Conservation (phyloP, 1,284 basidiomycete genomes). For the Salmacisia buchloeana region DNA sequence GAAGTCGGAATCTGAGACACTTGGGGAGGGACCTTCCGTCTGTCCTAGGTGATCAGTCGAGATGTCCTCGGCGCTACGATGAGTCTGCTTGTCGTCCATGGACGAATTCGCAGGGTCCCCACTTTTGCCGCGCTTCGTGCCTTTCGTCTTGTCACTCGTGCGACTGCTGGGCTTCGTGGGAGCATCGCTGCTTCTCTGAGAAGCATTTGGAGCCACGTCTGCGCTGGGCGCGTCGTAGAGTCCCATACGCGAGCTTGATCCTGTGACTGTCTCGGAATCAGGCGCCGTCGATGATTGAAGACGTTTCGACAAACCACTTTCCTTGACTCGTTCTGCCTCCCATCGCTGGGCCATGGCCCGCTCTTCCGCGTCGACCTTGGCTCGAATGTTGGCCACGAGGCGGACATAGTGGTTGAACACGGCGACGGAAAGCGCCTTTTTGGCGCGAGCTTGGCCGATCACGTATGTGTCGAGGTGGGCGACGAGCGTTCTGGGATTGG, state of each 20-base stretch:
- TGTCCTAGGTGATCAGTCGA: neutral
- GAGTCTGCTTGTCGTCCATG: neutral
- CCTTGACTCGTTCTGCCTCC: constrained; percentile 9
- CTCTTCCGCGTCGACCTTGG: constrained; percentile 9
- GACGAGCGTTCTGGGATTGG: constrained; percentile 60
- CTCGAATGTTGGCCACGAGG: constrained; percentile 14
- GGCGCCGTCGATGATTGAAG: neutral
- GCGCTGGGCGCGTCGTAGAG: no score
- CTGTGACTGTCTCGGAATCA: no score
- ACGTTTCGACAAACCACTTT: neutral
- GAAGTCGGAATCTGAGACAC: neutral
- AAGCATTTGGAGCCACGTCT: no score
- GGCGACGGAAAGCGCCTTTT: constrained; percentile 84
- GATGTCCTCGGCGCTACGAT: neutral
- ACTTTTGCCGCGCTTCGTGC: neutral
- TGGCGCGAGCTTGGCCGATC: constrained; percentile 85
- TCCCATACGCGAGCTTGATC: no score
- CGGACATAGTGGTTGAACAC: constrained; percentile 23
- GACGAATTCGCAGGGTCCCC: neutral
- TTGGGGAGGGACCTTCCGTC: neutral
- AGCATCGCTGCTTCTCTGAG: no score
- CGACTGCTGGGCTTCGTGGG: no score
- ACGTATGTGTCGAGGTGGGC: constrained; percentile 81
- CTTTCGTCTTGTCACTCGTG: neutral
- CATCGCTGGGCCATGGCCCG: neutral